Evolutionary conservation across 2,329 filamentous ascomycete species (phyloP).

Genomic region (Chalaropsis thielavioides): DNA sequence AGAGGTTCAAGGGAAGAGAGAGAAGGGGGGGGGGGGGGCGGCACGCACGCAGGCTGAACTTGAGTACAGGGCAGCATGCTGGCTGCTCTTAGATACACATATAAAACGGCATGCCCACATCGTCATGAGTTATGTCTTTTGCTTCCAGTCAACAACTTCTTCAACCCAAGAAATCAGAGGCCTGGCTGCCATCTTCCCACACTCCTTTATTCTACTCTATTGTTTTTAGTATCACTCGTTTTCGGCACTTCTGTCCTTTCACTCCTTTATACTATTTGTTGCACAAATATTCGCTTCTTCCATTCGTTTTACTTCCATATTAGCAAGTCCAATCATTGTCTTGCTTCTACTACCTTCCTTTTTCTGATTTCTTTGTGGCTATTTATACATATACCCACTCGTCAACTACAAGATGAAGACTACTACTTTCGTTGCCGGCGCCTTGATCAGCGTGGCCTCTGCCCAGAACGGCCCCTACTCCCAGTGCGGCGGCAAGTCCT

Average conservation of each 20-base stretch:
- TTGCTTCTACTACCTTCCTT: not conserved
- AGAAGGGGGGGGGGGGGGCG: not conserved
- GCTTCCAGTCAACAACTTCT: no score
- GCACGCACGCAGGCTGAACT: not conserved
- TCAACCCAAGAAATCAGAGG: constrained; percentile 3
- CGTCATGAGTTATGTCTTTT: no score
- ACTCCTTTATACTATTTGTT: not conserved
- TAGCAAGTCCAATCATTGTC: not conserved
- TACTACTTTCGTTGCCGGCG: not conserved
- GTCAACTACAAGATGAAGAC: constrained; percentile 1
- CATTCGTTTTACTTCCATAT: not conserved
- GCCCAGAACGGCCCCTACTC: constrained; percentile 1
- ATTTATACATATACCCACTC: not conserved
- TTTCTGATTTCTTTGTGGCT: not conserved
- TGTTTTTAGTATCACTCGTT: not conserved
- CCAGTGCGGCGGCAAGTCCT: not conserved
- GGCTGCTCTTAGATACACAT: not conserved
- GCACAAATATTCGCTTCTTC: not conserved
- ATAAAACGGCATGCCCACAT: not conserved
- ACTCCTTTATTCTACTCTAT: not conserved
- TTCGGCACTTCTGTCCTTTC: not conserved
- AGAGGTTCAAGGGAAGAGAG: no score
- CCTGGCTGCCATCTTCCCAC: constrained; percentile 3
- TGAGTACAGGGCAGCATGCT: not conserved
- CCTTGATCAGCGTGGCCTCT: constrained; percentile 3